Evolutionary conservation across 192 early-diverging fungal genomes (phyloP).

Genomic region (Mortierella alpina): DNA sequence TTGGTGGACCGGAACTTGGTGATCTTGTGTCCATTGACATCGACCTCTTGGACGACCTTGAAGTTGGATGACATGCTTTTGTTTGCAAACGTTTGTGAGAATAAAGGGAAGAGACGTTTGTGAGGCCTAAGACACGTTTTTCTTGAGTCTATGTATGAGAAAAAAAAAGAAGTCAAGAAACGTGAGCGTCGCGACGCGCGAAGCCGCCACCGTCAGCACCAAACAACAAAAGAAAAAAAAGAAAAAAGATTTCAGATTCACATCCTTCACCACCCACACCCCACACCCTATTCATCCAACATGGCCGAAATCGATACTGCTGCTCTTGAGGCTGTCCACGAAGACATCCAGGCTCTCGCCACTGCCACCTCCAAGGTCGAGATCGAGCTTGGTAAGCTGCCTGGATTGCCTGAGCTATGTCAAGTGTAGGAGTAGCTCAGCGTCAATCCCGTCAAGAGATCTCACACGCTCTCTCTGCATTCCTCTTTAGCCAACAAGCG

Average conservation of each 20-base stretch:
- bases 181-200: background rate
- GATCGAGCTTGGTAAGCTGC: constrained; percentile 38
- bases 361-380: constrained; percentile 37
- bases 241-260: background rate
- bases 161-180: background rate
- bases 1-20: constrained; percentile 61
- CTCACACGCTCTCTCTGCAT: background rate
- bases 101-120: background rate
- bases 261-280: background rate
- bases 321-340: constrained; percentile 24
- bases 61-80: constrained; percentile 54
- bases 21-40: constrained; percentile 60
- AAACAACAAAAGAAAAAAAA: background rate
- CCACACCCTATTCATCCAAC: constrained; percentile 3
- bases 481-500: constrained; percentile 35
- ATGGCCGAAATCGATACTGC: constrained; percentile 37
- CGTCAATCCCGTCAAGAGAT: background rate
- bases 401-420: background rate
- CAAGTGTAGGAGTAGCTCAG: background rate
- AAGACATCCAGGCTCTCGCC: constrained; percentile 19
- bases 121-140: background rate
- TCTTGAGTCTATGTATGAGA: background rate
- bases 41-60: constrained; percentile 54
- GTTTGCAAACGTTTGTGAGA: background rate
- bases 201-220: background rate